phyloP scores from a whole-genome alignment of 257 asterid species.

The Perilla frutescens region DNA sequence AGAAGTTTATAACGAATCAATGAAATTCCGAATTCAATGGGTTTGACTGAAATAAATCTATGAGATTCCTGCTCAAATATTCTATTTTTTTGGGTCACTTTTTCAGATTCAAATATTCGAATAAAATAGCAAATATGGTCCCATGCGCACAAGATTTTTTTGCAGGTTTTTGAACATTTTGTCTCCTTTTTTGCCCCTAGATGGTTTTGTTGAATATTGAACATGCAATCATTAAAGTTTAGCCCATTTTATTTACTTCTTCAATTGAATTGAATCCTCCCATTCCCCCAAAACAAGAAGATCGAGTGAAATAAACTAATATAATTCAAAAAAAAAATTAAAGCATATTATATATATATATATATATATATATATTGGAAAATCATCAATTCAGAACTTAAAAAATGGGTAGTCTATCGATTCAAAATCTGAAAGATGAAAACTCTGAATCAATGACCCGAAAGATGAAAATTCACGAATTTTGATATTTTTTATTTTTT shows the following conservation, averaged over 20 bases:
- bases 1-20: too few species aligned
- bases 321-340: too few species aligned
- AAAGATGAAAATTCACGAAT: too few species aligned
- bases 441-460: too few species aligned
- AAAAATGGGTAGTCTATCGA: too few species aligned
- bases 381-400: too few species aligned
- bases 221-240: neutral
- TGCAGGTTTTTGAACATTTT: constrained; percentile 2
- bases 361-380: too few species aligned
- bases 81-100: neutral
- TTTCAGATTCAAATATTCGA: constrained; percentile 1
- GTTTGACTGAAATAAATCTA: neutral
- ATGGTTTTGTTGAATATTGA: constrained; percentile 2
- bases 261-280: neutral
- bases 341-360: too few species aligned
- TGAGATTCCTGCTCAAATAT: neutral
- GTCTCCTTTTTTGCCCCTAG: neutral
- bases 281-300: neutral
- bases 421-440: too few species aligned
- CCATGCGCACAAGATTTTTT: constrained; percentile 1
- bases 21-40: too few species aligned
- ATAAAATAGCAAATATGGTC: neutral
- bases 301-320: neutral
- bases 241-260: neutral
- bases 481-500: too few species aligned